These are phyloP conservation scores for Aspergillus cejpii DNA, from an alignment of 2,329 filamentous ascomycete species.

Conservation along the genomic window DNA sequence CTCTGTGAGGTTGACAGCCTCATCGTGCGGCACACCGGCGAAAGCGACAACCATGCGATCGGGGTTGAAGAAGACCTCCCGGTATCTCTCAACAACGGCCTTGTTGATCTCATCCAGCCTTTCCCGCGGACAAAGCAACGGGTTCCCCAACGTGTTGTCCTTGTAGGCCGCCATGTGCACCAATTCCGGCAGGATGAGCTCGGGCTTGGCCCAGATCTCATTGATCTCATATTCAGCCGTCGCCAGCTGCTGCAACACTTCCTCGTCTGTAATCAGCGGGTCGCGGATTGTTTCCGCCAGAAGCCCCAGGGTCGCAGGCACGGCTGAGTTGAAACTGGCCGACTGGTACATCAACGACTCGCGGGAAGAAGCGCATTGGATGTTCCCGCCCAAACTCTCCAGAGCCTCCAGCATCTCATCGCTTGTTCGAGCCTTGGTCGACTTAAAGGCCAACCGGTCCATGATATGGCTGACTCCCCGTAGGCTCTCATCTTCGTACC, in stretches of 20 bases:
- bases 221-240: constrained; percentile 93
- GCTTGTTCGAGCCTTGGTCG: constrained; percentile 62
- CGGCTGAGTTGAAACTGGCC: constrained; percentile 90
- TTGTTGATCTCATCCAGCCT: constrained; percentile 68
- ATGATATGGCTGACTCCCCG: constrained; percentile 93
- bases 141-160: constrained; percentile 92
- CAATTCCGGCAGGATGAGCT: constrained; percentile 89
- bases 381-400: constrained; percentile 86
- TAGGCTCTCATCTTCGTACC: constrained; percentile 80
- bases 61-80: constrained; percentile 76
- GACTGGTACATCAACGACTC: constrained; percentile 99
- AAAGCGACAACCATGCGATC: constrained; percentile 93
- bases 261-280: constrained; percentile 74
- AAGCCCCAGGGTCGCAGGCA: constrained; percentile 72
- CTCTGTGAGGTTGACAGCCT: constrained; percentile 72
- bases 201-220: constrained; percentile 96
- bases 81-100: constrained; percentile 67
- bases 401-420: constrained; percentile 84
- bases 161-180: constrained; percentile 94
- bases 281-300: constrained; percentile 91
- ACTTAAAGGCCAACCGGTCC: constrained; percentile 91
- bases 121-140: constrained; percentile 82
- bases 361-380: constrained; percentile 90
- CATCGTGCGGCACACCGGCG: constrained; percentile 75
- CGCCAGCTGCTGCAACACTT: constrained; percentile 77